These are phyloP conservation scores for Trametes sanguinea DNA, from an alignment of 768 basidiomycete genomes.

Conservation along the genomic window DNA sequence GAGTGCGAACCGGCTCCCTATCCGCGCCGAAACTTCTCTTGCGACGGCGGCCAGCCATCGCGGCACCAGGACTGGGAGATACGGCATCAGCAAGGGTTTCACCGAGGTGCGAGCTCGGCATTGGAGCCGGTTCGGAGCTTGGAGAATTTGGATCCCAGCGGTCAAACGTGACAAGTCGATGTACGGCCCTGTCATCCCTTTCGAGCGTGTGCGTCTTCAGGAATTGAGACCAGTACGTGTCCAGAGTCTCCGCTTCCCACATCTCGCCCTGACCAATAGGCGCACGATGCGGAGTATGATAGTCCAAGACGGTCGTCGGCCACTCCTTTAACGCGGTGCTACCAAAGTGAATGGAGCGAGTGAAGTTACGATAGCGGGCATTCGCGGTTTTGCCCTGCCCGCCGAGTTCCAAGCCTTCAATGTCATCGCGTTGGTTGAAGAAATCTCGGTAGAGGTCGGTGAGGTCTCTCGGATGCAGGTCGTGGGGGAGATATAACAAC, in stretches of 20 bases:
- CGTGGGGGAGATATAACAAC: background rate
- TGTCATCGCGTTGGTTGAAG: background rate
- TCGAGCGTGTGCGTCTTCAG: background rate
- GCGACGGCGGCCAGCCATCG: no score
- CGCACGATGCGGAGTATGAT: background rate
- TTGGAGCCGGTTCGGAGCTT: background rate
- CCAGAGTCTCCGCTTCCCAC: background rate
- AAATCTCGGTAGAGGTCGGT: background rate
- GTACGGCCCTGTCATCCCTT: background rate
- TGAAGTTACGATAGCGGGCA: background rate
- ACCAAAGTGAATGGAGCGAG: background rate
- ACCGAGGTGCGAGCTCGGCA: background rate
- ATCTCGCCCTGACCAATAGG: background rate
- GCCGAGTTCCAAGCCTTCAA: background rate
- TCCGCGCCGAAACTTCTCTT: no score
- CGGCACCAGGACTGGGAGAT: no score
- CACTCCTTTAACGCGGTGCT: background rate
- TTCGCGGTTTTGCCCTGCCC: background rate
- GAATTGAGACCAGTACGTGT: slow-evolving; percentile 6
- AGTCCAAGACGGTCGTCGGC: background rate
- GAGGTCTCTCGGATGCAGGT: background rate
- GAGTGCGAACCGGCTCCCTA: no score
- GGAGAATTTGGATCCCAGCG: background rate
- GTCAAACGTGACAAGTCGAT: background rate
- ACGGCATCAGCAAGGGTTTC: background rate